Evolutionary conservation across 164 flowering plant species (phyloP).

Genomic region (Dillenia turbinata): DNA sequence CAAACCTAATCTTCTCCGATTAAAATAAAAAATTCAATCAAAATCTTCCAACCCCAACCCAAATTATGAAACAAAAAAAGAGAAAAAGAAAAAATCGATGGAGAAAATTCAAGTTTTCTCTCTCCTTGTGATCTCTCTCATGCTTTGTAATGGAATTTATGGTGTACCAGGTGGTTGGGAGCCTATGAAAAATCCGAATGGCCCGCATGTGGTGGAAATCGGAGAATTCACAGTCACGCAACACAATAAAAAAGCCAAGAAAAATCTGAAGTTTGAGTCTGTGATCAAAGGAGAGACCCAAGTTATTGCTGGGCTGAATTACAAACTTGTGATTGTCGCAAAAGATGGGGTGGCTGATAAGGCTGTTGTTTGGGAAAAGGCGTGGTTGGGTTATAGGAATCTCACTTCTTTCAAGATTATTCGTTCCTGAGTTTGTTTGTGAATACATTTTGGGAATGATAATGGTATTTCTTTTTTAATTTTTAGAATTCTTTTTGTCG

Average conservation of each 20-base stretch:
- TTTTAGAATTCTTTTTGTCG: too few species aligned
- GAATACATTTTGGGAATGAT: too few species aligned
- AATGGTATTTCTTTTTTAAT: too few species aligned
- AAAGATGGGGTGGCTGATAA: slow-evolving; percentile 10
- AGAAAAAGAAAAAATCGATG: too few species aligned
- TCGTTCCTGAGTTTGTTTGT: background rate
- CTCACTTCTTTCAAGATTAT: slow-evolving; percentile 14
- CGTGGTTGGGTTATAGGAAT: slow-evolving; percentile 13
- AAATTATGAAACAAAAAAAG: too few species aligned
- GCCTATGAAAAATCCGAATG: slow-evolving; percentile 25
- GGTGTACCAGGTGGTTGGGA: slow-evolving; percentile 20
- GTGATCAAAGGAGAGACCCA: slow-evolving; percentile 38
- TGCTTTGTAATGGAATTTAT: slow-evolving; percentile 1
- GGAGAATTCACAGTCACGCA: slow-evolving; percentile 33
- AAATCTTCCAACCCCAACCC: too few species aligned
- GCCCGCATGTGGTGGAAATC: slow-evolving; percentile 29
- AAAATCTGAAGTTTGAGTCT: slow-evolving; percentile 14
- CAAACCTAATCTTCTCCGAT: too few species aligned
- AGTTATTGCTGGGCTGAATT: slow-evolving; percentile 38
- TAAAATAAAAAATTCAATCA: too few species aligned
- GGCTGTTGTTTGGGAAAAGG: slow-evolving; percentile 17
- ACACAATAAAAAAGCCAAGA: slow-evolving; percentile 27
- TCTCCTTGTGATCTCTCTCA: background rate
- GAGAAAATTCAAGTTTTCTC: background rate
- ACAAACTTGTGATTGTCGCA: slow-evolving; percentile 28